phyloP scores from a whole-genome alignment of 2,329 filamentous ascomycete genomes.

The Davidsoniella eucalypti region DNA sequence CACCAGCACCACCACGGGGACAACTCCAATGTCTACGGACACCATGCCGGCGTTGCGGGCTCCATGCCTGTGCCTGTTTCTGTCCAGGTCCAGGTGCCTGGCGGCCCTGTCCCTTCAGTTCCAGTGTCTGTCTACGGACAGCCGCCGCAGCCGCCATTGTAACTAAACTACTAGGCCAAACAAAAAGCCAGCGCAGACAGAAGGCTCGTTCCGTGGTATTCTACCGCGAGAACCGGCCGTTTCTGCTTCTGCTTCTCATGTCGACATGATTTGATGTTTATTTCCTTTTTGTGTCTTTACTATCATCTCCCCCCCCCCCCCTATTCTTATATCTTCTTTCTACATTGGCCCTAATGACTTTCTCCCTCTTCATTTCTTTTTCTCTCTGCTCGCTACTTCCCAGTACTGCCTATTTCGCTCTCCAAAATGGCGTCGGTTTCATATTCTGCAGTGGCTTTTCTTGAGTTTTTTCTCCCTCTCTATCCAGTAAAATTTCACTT shows the following conservation, averaged over 20 bases:
- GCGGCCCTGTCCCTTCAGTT: background rate
- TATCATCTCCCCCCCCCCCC: background rate
- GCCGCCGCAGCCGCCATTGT: background rate
- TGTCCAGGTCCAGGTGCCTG: too few species aligned
- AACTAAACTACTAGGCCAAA: background rate
- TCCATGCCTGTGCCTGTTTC: constrained; percentile 1
- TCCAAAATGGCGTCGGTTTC: background rate
- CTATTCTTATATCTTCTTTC: background rate
- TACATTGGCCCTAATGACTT: background rate
- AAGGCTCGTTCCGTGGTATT: background rate
- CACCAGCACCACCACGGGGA: constrained; percentile 1
- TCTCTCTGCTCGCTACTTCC: background rate
- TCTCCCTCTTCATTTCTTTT: background rate
- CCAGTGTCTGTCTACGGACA: constrained; percentile 5
- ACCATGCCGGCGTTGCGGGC: background rate
- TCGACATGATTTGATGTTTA: constrained; percentile 8
- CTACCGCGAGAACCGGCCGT: too few species aligned
- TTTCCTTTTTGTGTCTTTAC: too few species aligned
- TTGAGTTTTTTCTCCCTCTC: background rate
- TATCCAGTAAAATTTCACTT: too few species aligned
- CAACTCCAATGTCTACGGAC: background rate
- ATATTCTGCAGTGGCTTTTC: background rate
- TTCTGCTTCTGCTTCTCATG: constrained; percentile 3
- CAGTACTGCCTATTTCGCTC: background rate
- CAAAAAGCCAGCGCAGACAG: background rate